Percentiles rank a stretch among this genome's conserved stretches.
These are phyloP conservation scores for Kwoniella bestiolae DNA, from an alignment of 768 basidiomycete species.

Conservation along the genomic window DNA sequence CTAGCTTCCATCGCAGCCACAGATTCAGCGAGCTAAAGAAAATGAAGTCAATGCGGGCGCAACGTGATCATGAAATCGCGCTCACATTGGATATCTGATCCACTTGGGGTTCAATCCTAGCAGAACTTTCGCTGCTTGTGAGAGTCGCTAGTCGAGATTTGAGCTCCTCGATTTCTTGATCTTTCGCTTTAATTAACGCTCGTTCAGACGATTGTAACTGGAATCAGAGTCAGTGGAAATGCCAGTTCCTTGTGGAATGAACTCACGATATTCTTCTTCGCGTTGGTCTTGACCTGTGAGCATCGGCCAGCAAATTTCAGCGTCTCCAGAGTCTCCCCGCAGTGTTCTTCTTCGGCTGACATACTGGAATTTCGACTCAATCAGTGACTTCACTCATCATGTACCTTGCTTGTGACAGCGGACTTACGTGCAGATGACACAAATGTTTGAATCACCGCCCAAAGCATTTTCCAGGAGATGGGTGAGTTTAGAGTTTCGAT, in stretches of 20 bases:
- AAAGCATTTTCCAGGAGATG: slow-evolving; percentile 57
- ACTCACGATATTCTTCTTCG: slow-evolving; percentile 55
- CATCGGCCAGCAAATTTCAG: slow-evolving; percentile 58
- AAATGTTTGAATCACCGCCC: slow-evolving; percentile 57
- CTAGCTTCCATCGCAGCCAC: slow-evolving; percentile 53
- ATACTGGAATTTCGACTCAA: too few relatives aligned
- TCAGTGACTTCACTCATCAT: too few relatives aligned
- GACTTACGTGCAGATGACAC: slow-evolving; percentile 57
- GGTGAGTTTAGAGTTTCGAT: slow-evolving; percentile 58
- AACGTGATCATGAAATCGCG: neutral
- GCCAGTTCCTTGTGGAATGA: neutral
- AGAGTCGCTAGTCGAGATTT: slow-evolving; percentile 39
- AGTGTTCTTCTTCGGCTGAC: slow-evolving; percentile 55
- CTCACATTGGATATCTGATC: slow-evolving; percentile 17
- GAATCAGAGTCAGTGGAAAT: neutral
- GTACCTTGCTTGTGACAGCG: neutral
- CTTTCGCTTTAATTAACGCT: slow-evolving; percentile 55
- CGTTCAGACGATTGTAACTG: slow-evolving; percentile 52
- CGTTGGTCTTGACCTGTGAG: slow-evolving; percentile 57
- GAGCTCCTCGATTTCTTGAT: slow-evolving; percentile 56
- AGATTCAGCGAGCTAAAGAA: slow-evolving; percentile 46
- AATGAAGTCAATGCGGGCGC: neutral
- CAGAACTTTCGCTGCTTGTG: slow-evolving; percentile 4
- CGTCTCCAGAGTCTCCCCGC: slow-evolving; percentile 56
- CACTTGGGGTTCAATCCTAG: neutral